Base-by-base conservation (phyloP, 352 stramenopile species). In the Globisporangium perplexum region DNA sequence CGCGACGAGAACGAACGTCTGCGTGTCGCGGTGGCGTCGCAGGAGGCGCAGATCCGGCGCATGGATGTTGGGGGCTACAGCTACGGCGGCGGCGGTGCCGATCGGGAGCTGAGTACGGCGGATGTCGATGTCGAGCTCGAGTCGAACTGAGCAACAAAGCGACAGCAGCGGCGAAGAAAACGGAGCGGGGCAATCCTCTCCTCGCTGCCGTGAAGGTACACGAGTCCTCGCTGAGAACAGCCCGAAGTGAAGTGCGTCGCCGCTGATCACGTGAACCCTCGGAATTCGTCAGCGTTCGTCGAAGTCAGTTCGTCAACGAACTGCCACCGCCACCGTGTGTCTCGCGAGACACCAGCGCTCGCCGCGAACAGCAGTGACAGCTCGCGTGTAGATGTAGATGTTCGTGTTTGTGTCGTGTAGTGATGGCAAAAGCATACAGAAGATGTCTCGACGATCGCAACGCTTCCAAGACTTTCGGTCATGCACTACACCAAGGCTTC, bases 1-100 rank as follows among this genome's bases (percentile, higher is more conserved):
- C 59, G 71, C 31, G 55, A 63, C 18, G 69, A 84, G 62, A 82
- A 82, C 44, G 55, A 64, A n/a, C 66, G 74, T 7, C 60, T 84
- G 53, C 67, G 66, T 33, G 64, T 57, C 17, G 46, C 74, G 20
- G 61, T 84, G 17, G 69, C 62, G 20, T 69, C 48, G 15, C 62
- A 71, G 50, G 74, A 84, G 50, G 59, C 52, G 45, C 70, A 65
- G 49, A 82, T 84, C 46, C 71, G 67, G 41, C 56, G 68, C 26
- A 58, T 53, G 12, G 67, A 82, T 26, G 56, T 65, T 47, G 63
- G 69, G 60, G 42, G 46, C 53, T 44, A 18, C 36, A 50, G 52
- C 62, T 62, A n/a, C 53, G 55, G 28, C 50, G 47, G 33, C 18
- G 23, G 11, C 24, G 33, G 33, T 14, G 22, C 23, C 22, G 53